Conservation (phyloP, 495 filamentous ascomycete species). For the Podospora tetraspora region DNA sequence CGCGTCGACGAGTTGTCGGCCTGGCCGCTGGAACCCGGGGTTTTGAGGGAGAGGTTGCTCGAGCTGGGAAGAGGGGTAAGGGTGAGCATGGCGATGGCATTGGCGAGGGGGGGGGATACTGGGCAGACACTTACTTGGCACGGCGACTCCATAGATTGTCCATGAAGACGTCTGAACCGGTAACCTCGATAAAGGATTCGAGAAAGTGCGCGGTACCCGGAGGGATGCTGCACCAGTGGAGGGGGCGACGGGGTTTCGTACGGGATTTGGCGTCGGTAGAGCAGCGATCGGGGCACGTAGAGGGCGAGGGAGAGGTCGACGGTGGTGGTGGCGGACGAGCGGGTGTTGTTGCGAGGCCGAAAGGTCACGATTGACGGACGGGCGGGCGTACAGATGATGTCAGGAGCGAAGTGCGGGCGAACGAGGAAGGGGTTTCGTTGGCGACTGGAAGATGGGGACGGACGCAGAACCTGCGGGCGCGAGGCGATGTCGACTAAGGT, state of each 20-base stretch:
- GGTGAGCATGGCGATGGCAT: background rate
- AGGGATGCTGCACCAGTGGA: constrained; percentile 11
- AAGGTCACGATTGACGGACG: background rate
- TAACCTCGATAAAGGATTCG: constrained; percentile 22
- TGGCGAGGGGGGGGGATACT: background rate
- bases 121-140: constrained; percentile 65
- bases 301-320: background rate
- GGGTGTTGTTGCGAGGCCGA: background rate
- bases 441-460: constrained; percentile 1
- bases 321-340: background rate
- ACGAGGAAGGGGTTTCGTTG: constrained; percentile 8
- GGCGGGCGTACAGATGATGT: constrained; percentile 17
- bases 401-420: constrained; percentile 3
- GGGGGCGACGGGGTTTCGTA: constrained; percentile 5
- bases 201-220: constrained; percentile 9
- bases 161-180: constrained; percentile 35
- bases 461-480: constrained; percentile 15
- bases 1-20: constrained; percentile 64
- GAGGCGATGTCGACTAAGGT: constrained; percentile 3
- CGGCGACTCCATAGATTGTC: constrained; percentile 79
- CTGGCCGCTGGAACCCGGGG: constrained; percentile 52
- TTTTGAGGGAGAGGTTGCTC: constrained; percentile 87
- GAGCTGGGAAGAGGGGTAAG: constrained; percentile 46
- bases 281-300: background rate
- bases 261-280: background rate